A percentile compares a stretch with the other conserved stretches of the same genome.
Evolutionary conservation across 2,329 filamentous ascomycete species (phyloP).

Genomic region (Acrocalymma vagum): DNA sequence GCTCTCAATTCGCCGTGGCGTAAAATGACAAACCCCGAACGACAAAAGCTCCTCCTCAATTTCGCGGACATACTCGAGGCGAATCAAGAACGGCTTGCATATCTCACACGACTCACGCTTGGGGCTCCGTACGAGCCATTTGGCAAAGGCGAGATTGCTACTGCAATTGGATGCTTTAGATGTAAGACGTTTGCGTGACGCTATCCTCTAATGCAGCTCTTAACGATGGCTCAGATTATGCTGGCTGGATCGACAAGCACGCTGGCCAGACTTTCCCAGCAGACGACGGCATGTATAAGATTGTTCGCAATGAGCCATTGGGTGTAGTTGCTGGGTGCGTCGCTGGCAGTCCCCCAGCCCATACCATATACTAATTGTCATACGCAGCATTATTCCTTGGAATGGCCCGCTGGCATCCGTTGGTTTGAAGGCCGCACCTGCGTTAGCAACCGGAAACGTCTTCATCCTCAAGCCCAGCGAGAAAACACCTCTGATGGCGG

Average conservation of each 20-base stretch:
- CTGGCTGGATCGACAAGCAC: conserved; percentile 71
- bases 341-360: too few relatives aligned
- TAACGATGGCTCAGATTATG: conserved; percentile 6
- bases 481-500: conserved; percentile 25
- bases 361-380: too few relatives aligned
- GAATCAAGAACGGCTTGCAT: not conserved
- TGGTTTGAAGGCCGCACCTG: conserved; percentile 34
- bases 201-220: not conserved
- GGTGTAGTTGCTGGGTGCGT: conserved; percentile 74
- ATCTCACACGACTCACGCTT: not conserved
- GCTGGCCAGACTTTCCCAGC: conserved; percentile 72
- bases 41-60: too few relatives aligned
- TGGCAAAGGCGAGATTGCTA: conserved; percentile 2
- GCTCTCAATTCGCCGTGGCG: not conserved
- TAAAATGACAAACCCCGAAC: conserved; percentile 20
- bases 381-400: conserved; percentile 48
- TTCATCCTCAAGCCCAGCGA: conserved; percentile 32
- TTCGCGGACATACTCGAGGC: conserved; percentile 18
- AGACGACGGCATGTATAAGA: conserved; percentile 72
- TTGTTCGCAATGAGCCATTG: conserved; percentile 69
- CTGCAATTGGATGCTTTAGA: conserved; percentile 4
- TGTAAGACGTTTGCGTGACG: conserved; percentile 3
- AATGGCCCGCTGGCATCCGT: conserved; percentile 42
- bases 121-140: conserved; percentile 1
- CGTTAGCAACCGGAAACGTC: conserved; percentile 26